Conservation (phyloP, 148 eudicot genomes). For the Chenopodium berlandieri region DNA sequence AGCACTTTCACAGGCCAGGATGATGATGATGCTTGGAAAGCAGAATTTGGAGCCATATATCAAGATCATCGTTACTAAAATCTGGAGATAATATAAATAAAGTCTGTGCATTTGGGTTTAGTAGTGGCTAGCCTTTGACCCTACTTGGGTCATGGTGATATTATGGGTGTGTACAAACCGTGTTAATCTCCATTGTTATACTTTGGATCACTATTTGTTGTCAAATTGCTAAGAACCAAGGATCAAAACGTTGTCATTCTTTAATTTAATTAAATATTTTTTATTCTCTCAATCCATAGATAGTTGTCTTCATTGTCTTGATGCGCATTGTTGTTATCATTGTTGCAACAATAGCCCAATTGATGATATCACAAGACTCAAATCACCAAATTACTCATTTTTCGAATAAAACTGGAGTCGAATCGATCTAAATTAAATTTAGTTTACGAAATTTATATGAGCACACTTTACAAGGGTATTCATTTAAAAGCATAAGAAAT, state of each 20-base stretch:
- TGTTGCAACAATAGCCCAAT: too few relatives aligned
- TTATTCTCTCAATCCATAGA: too few relatives aligned
- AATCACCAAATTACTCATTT: too few relatives aligned
- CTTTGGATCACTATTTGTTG: slow-evolving; percentile 1
- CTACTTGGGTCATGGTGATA: slow-evolving; percentile 28
- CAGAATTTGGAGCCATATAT: slow-evolving; percentile 88
- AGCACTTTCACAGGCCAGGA: slow-evolving; percentile 24
- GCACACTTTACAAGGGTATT: too few relatives aligned
- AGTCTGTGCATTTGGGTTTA: neutral
- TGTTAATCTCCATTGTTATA: slow-evolving; percentile 3
- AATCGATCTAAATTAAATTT: too few relatives aligned
- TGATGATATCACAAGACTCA: too few relatives aligned
- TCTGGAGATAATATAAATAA: neutral
- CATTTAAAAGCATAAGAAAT: too few relatives aligned
- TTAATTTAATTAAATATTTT: slow-evolving; percentile 13
- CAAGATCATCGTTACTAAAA: slow-evolving; percentile 63
- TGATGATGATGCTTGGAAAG: slow-evolving; percentile 77
- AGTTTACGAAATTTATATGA: too few relatives aligned
- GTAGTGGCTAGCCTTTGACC: slow-evolving; percentile 13
- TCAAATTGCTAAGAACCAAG: neutral
- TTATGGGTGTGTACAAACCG: slow-evolving; percentile 11
- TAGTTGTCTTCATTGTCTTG: too few relatives aligned
- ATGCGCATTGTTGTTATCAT: too few relatives aligned
- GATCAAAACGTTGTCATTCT: slow-evolving; percentile 20
- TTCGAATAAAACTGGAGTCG: too few relatives aligned